Evolutionary conservation across 2,329 filamentous ascomycete species (phyloP).

Genomic region (Aspergillus cejpii): DNA sequence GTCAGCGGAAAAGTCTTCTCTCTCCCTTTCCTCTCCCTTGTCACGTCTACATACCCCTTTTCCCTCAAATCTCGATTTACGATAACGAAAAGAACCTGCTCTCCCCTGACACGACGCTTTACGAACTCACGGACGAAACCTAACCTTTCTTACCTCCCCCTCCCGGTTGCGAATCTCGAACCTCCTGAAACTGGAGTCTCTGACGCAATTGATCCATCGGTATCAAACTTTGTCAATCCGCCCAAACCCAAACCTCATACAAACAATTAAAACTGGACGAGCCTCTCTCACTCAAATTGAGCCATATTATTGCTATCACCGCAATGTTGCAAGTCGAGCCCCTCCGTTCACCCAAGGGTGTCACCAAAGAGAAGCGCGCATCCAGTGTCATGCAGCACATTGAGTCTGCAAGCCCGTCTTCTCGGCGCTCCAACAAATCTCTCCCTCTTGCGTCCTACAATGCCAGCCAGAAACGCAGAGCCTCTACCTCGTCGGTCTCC

Average conservation of each 20-base stretch:
- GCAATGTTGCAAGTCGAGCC: constrained; percentile 25
- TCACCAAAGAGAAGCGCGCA: constrained; percentile 20
- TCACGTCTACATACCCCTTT: constrained; percentile 11
- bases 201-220: constrained; percentile 20
- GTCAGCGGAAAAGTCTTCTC: constrained; percentile 12
- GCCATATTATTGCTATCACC: constrained; percentile 8
- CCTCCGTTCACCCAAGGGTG: constrained; percentile 24
- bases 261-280: constrained; percentile 4
- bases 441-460: constrained; percentile 18
- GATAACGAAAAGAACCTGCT: constrained; percentile 7
- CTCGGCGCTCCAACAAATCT: constrained; percentile 23
- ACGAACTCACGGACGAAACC: constrained; percentile 13
- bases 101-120: constrained; percentile 8
- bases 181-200: constrained; percentile 6
- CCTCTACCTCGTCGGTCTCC: constrained; percentile 33
- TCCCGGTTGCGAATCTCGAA: constrained; percentile 1
- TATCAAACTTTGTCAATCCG: constrained; percentile 16
- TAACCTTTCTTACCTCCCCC: constrained; percentile 5
- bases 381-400: constrained; percentile 18
- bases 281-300: constrained; percentile 8
- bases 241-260: constrained; percentile 5
- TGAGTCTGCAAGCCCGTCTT: constrained; percentile 18
- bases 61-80: constrained; percentile 1
- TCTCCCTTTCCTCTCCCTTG: constrained; percentile 11
- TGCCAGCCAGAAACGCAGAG: constrained; percentile 31